Evolutionary conservation across 2,329 filamentous ascomycete species (phyloP).

Genomic region (Aspergillus sp.): DNA sequence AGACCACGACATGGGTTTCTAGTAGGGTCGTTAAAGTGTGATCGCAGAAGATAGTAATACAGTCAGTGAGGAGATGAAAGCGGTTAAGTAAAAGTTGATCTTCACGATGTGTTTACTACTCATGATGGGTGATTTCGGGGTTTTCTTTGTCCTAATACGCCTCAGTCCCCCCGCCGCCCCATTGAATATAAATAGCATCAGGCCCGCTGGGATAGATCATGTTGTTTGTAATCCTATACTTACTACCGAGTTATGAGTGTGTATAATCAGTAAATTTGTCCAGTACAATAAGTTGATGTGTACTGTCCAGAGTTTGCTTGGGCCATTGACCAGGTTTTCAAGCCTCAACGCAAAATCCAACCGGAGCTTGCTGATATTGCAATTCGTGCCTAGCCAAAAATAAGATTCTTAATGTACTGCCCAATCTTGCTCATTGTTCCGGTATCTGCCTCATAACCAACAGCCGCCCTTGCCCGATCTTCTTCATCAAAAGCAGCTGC

Average conservation of each 20-base stretch:
- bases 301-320: no score
- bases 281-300: no score
- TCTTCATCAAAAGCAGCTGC: slow-evolving; percentile 29
- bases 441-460: neutral
- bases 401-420: neutral
- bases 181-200: no score
- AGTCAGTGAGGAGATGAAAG: neutral
- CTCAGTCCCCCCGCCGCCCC: neutral
- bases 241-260: no score
- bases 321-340: no score
- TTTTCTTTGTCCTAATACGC: neutral
- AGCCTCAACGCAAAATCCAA: no score
- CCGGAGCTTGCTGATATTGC: neutral
- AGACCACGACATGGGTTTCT: no score
- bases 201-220: no score
- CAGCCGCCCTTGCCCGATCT: slow-evolving; percentile 13
- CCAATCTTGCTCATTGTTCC: neutral
- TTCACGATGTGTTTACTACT: neutral
- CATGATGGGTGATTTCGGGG: neutral
- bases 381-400: neutral
- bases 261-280: no score
- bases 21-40: no score
- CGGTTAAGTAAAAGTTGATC: neutral
- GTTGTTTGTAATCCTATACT: no score
- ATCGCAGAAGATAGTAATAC: no score